These are phyloP conservation scores for Huntiella savannae DNA, from an alignment of 2,329 filamentous ascomycete genomes.

Conservation along the genomic window DNA sequence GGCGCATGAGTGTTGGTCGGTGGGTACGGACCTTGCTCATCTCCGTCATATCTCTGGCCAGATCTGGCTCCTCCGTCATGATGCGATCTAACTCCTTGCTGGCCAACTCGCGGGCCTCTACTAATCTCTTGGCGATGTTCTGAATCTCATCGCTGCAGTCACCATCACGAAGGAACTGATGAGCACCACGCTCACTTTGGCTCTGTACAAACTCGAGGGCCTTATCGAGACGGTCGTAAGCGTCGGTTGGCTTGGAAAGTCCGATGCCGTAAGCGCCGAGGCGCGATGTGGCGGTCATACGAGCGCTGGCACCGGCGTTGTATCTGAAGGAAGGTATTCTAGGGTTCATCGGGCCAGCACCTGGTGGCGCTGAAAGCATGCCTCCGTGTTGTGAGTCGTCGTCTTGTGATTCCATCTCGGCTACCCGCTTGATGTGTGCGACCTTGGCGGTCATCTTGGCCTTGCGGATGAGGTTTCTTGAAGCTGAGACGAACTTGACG, in stretches of 20 bases:
- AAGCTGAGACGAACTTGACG: constrained; percentile 62
- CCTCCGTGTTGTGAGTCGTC: constrained; percentile 13
- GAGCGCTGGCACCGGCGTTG: constrained; percentile 16
- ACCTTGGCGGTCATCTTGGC: constrained; percentile 69
- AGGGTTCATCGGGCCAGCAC: constrained; percentile 12
- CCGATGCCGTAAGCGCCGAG: constrained; percentile 14
- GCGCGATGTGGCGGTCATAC: background rate
- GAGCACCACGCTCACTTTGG: constrained; percentile 70
- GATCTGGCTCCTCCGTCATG: constrained; percentile 30
- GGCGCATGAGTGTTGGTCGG: constrained; percentile 34
- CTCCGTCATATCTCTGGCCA: constrained; percentile 21
- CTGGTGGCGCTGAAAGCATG: constrained; percentile 7
- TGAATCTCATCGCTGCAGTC: constrained; percentile 62
- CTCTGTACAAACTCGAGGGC: constrained; percentile 61
- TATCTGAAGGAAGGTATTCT: constrained; percentile 23
- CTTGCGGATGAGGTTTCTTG: constrained; percentile 69
- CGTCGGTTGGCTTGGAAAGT: constrained; percentile 20
- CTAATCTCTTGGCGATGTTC: constrained; percentile 46
- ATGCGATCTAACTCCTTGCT: constrained; percentile 39
- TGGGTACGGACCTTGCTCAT: constrained; percentile 27
- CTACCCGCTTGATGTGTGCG: constrained; percentile 41
- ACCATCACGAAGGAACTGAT: constrained; percentile 75
- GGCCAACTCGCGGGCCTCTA: constrained; percentile 41
- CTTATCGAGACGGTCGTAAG: constrained; percentile 59
- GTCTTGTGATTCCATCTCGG: constrained; percentile 37